Evolutionary conservation across 768 basidiomycete species (phyloP).

Genomic region (Exsudoporus frostii): DNA sequence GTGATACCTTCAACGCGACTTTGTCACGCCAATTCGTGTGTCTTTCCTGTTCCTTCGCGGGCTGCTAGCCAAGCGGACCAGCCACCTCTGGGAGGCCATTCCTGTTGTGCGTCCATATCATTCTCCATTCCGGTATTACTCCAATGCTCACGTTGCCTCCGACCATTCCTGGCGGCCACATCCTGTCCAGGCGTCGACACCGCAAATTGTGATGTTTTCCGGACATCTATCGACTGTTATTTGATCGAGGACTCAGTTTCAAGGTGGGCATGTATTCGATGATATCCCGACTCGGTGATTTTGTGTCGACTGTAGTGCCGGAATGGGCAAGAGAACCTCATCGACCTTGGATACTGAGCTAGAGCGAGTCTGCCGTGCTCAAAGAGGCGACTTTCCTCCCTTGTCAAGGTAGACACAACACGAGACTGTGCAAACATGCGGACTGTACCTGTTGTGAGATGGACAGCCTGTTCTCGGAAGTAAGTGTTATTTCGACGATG

Average conservation of each 20-base stretch:
- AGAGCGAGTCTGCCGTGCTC: constrained; percentile 42
- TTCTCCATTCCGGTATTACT: neutral
- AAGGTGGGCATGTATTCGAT: constrained; percentile 26
- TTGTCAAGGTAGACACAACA: constrained; percentile 84
- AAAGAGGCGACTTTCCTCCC: constrained; percentile 50
- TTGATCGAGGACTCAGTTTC: constrained; percentile 56
- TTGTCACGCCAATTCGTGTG: constrained; percentile 70
- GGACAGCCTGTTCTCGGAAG: constrained; percentile 81
- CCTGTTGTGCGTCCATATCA: constrained; percentile 53
- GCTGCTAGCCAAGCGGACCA: constrained; percentile 63
- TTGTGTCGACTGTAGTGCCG: constrained; percentile 25
- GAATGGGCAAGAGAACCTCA: constrained; percentile 46
- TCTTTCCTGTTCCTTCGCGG: constrained; percentile 64
- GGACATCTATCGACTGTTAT: constrained; percentile 37
- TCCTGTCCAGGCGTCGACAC: constrained; percentile 61
- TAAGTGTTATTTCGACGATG: constrained; percentile 25
- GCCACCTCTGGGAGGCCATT: constrained; percentile 59
- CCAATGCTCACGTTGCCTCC: too few species aligned
- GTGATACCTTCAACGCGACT: constrained; percentile 54
- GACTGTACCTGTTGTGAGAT: constrained; percentile 91
- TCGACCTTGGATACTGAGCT: constrained; percentile 47
- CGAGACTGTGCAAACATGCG: constrained; percentile 58
- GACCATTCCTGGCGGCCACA: too few species aligned
- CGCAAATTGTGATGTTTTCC: constrained; percentile 66
- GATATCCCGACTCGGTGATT: neutral